These are phyloP conservation scores for Claviceps arundinis DNA, from an alignment of 2,329 filamentous ascomycete species.

Conservation along the genomic window DNA sequence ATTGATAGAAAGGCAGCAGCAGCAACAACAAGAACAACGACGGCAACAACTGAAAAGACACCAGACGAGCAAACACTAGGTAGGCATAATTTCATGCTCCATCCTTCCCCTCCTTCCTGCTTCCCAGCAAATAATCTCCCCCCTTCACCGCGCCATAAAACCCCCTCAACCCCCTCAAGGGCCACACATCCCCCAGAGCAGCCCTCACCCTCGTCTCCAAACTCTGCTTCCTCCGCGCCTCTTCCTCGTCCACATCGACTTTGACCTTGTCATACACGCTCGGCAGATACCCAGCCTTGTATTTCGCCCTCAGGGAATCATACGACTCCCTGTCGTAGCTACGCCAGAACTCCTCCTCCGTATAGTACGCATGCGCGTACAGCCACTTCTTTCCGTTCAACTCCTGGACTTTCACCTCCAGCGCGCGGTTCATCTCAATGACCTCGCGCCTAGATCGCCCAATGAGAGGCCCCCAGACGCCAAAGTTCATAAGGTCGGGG, in stretches of 20 bases:
- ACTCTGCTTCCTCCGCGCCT: slow-evolving; percentile 17
- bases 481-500: slow-evolving; percentile 43
- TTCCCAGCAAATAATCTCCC: slow-evolving; percentile 29
- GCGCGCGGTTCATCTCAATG: slow-evolving; percentile 51
- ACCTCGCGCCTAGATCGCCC: slow-evolving; percentile 39
- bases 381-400: slow-evolving; percentile 58
- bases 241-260: slow-evolving; percentile 28
- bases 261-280: slow-evolving; percentile 57
- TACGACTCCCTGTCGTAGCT: slow-evolving; percentile 49
- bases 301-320: slow-evolving; percentile 42
- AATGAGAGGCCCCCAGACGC: slow-evolving; percentile 62
- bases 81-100: slow-evolving; percentile 12
- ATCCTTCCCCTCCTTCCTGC: slow-evolving; percentile 8
- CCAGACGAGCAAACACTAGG: background rate
- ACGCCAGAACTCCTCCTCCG: slow-evolving; percentile 54
- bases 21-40: background rate
- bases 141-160: slow-evolving; percentile 31
- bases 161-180: slow-evolving; percentile 31
- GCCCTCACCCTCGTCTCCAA: slow-evolving; percentile 19
- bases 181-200: slow-evolving; percentile 19
- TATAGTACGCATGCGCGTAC: slow-evolving; percentile 57
- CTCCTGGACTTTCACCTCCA: slow-evolving; percentile 55
- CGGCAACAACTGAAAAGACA: background rate
- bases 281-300: slow-evolving; percentile 44
- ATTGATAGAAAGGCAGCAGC: too few relatives aligned